phyloP scores from a whole-genome alignment of 352 stramenopile genomes.

The Globisporangium cederbergense region DNA sequence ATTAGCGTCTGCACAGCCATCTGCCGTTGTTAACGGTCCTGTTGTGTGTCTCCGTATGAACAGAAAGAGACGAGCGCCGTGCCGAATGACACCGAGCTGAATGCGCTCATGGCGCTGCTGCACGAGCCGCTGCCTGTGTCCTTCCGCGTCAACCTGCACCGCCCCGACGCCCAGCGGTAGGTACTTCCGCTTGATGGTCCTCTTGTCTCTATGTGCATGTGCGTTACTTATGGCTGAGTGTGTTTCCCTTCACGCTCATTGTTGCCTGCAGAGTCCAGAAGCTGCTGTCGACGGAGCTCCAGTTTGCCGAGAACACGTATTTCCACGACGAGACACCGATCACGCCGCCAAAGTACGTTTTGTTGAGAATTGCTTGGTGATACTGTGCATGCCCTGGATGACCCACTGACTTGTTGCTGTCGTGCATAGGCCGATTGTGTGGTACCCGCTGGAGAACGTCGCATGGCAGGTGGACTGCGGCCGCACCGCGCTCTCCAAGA shows the following conservation, averaged over 20 bases:
- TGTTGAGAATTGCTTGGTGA: background rate
- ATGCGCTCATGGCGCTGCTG: constrained; percentile 66
- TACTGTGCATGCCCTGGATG: background rate
- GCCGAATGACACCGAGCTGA: constrained; percentile 41
- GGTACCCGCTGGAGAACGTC: constrained; percentile 76
- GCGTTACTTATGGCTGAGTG: background rate
- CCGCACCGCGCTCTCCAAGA: constrained; percentile 79
- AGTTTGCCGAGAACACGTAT: constrained; percentile 56
- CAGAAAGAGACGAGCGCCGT: constrained; percentile 66
- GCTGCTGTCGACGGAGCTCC: constrained; percentile 41
- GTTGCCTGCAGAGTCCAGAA: constrained; percentile 37
- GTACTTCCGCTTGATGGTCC: background rate
- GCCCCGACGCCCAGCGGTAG: constrained; percentile 44
- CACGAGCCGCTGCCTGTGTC: constrained; percentile 76
- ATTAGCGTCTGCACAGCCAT: background rate
- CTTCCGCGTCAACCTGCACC: constrained; percentile 81
- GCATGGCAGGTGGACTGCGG: constrained; percentile 84
- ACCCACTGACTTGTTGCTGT: constrained; percentile 1
- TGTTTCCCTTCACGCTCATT: background rate
- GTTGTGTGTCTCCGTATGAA: background rate
- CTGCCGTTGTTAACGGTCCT: background rate
- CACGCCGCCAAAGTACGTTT: constrained; percentile 55
- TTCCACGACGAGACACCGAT: constrained; percentile 51
- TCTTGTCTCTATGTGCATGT: background rate
- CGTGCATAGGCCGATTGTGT: constrained; percentile 46